Evolutionary conservation across 2,329 filamentous ascomycete genomes (phyloP).

Genomic region (Hypoxylon sp.): DNA sequence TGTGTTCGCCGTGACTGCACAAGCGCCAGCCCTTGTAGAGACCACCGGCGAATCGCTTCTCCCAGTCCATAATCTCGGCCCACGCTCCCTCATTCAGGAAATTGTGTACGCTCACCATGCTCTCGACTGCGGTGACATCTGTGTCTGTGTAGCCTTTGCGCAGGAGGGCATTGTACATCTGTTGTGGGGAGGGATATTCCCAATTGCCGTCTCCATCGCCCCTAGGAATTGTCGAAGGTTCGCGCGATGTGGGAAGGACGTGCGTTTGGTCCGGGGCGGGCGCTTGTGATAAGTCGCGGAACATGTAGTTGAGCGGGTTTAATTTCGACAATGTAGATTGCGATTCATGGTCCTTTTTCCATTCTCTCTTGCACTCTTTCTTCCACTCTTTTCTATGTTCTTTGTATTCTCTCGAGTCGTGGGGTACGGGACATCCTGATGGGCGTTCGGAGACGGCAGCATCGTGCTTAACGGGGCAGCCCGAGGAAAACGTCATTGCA

Average conservation of each 20-base stretch:
- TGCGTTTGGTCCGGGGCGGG: conserved; percentile 80
- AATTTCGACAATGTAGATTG: conserved; percentile 69
- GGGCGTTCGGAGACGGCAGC: conserved; percentile 48
- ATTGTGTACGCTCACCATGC: conserved; percentile 98
- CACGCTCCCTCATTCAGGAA: conserved; percentile 98
- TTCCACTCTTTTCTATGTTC: conserved; percentile 42
- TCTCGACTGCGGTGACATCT: conserved; percentile 91
- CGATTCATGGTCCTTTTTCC: conserved; percentile 50
- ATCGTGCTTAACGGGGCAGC: conserved; percentile 54
- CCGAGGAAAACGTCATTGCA: conserved; percentile 57
- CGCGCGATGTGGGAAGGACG: conserved; percentile 82
- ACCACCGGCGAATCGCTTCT: conserved; percentile 84
- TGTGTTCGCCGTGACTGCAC: conserved; percentile 81
- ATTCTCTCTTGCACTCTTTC: conserved; percentile 50
- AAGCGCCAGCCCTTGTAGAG: conserved; percentile 79
- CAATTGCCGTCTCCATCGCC: conserved; percentile 84
- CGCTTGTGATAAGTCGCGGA: conserved; percentile 84
- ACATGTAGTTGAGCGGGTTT: conserved; percentile 94
- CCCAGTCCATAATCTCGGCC: conserved; percentile 95
- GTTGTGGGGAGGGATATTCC: conserved; percentile 98
- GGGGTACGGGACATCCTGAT: conserved; percentile 64
- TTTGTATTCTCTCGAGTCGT: conserved; percentile 53
- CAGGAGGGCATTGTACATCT: conserved; percentile 99
- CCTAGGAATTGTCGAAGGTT: conserved; percentile 91
- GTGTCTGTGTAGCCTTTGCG: conserved; percentile 97